Base-by-base conservation (phyloP, 1,284 basidiomycete species). In the Ustilago cynodontis region DNA sequence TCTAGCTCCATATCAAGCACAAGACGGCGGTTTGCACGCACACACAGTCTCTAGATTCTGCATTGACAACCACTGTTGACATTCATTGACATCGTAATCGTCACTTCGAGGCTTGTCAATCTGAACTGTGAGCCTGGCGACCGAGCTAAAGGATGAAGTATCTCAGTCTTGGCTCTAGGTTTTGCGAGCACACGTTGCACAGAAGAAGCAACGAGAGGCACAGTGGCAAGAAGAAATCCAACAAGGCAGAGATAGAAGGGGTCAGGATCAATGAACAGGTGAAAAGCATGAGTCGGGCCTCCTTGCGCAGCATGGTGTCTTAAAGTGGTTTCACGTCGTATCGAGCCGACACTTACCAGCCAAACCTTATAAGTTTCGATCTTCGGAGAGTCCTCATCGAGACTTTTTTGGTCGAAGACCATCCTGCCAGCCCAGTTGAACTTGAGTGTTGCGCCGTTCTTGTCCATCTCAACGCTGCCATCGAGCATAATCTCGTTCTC, bases 391-490 rank as follows among this genome's bases (percentile, higher is more conserved):
- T 63, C 65, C 14, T 64, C 47, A 3, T 72, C 66, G 16, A 77
- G 50, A 43, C 70, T 77, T 50, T 69, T 31, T 28, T 60, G 41
- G 50, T 74, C 74, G 49, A 79, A 79, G 24, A 69, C 75, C 78
- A 79, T 79, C 31, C 74, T 53, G 11, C 78, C 78, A 10, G 66
- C 78, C 78, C 78, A 79, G 41, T 72, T 71, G 59, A 73, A 76
- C 37, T 52, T 62, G 41, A 73, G 54, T 7, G 71, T 71, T 8
- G 57, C 26, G 26, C 78, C 78, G 26, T 75, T 75, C 70, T 73
- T 71, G 53, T 73, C 66, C 74, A 70, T 71, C 57, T 79, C 75
- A 28, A 79, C 78, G 39, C 43, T 64, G 31, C 78, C 78, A n/a
- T 77, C 67, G 9, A 79, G 65, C 78, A 79, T 79, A 61, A 72